A percentile compares a stretch with the other conserved stretches of the same genome.
phyloP scores from a whole-genome alignment of 2,329 filamentous ascomycete species.

The Fusarium nelsonii region DNA sequence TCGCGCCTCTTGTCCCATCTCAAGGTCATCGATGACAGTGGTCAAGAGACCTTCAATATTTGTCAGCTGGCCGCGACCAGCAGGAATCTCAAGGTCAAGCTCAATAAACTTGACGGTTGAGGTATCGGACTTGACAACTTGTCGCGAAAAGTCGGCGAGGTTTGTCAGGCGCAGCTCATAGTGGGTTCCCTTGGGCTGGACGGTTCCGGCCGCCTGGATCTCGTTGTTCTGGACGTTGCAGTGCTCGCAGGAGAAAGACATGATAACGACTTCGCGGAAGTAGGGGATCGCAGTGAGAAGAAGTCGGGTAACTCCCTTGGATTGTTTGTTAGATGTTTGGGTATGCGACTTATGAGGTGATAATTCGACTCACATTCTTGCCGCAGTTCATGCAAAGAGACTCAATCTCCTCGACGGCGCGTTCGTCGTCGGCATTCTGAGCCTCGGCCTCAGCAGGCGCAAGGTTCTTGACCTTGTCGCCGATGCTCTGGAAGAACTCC shows the following conservation, averaged over 20 bases:
- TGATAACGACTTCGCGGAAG: conserved; percentile 97
- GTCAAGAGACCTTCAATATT: conserved; percentile 91
- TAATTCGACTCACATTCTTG: conserved; percentile 70
- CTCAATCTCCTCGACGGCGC: conserved; percentile 76
- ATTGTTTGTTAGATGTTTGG: conserved; percentile 29
- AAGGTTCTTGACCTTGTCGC: conserved; percentile 69
- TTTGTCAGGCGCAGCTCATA: conserved; percentile 84
- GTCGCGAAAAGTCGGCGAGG: conserved; percentile 81
- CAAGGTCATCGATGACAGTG: conserved; percentile 83
- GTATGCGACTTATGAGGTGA: neutral
- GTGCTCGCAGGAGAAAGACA: conserved; percentile 94
- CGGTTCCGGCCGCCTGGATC: conserved; percentile 90
- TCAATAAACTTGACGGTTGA: conserved; percentile 90
- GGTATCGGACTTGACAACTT: conserved; percentile 92
- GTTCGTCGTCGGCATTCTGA: conserved; percentile 59
- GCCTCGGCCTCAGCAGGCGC: conserved; percentile 55
- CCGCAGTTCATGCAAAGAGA: conserved; percentile 90
- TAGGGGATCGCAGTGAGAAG: conserved; percentile 94
- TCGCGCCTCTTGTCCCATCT: conserved; percentile 83
- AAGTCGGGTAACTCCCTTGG: conserved; percentile 83
- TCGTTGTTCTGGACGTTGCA: conserved; percentile 93
- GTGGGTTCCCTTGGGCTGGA: conserved; percentile 88
- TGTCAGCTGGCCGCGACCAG: conserved; percentile 89
- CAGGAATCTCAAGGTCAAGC: conserved; percentile 91
- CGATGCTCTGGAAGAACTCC: conserved; percentile 73